Evolutionary conservation across 805 yeast genomes (phyloP).

Genomic region (Kazachstania taianensis): DNA sequence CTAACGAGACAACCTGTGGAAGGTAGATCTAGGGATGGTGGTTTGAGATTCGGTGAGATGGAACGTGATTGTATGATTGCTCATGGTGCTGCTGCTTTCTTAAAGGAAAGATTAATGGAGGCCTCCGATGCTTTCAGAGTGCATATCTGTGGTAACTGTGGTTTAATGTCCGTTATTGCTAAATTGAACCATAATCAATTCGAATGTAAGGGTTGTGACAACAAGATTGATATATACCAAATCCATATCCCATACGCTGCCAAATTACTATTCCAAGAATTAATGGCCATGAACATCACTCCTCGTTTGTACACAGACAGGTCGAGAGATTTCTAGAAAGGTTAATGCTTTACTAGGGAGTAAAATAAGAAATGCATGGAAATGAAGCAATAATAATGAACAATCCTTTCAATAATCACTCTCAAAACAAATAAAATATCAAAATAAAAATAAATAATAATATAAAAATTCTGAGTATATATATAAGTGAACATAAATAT

Average conservation of each 20-base stretch:
- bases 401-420: no score
- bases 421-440: no score
- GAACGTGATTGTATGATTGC: conserved; percentile 99
- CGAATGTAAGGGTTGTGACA: conserved; percentile 97
- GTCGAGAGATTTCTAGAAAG: conserved; percentile 33
- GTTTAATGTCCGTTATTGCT: conserved; percentile 95
- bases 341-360: no score
- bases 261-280: conserved; percentile 92
- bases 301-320: conserved; percentile 96
- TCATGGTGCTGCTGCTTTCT: conserved; percentile 97
- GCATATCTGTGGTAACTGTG: conserved; percentile 97
- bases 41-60: conserved; percentile 98
- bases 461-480: no score
- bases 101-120: conserved; percentile 96
- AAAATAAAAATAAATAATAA: no score
- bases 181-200: conserved; percentile 94
- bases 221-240: conserved; percentile 96
- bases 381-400: no score
- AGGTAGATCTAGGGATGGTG: conserved; percentile 99
- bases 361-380: no score
- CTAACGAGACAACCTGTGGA: conserved; percentile 97
- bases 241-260: conserved; percentile 98
- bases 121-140: conserved; percentile 98
- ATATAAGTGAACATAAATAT: no score
- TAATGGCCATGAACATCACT: conserved; percentile 98